These are phyloP conservation scores for Heliamphora exappendiculata DNA, from an alignment of 148 eudicot species.

Conservation along the genomic window DNA sequence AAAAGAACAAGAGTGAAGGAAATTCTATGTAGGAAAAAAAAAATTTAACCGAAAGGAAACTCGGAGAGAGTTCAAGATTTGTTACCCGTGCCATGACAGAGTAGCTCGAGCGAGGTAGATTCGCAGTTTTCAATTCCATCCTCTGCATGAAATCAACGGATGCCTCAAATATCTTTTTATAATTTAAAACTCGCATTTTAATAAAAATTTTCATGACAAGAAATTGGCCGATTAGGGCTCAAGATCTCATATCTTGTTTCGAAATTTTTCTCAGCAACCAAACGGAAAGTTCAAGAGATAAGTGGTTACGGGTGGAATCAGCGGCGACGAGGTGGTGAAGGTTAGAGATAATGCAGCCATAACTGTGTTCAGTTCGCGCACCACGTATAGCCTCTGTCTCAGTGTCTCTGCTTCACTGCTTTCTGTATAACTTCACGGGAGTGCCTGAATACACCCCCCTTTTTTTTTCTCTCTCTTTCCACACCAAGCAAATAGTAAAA, in stretches of 20 bases:
- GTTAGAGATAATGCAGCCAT: conserved; percentile 13
- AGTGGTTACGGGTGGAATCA: conserved; percentile 10
- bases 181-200: not conserved
- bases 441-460: no score
- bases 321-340: conserved; percentile 14
- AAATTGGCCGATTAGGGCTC: not conserved
- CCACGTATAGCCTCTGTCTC: not conserved
- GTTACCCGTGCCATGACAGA: conserved; percentile 30
- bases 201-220: no score
- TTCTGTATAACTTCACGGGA: no score
- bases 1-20: not conserved
- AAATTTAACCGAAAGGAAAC: not conserved
- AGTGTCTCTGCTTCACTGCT: no score
- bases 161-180: not conserved
- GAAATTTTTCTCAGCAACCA: not conserved
- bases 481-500: no score
- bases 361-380: conserved; percentile 16
- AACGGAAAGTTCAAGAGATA: not conserved
- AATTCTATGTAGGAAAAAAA: not conserved
- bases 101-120: conserved; percentile 19
- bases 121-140: conserved; percentile 11
- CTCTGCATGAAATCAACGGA: conserved; percentile 24
- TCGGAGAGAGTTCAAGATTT: not conserved
- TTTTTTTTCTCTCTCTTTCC: no score
- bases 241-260: not conserved